Conservation (phyloP, 768 basidiomycete genomes). For the Nidularia sp. region DNA sequence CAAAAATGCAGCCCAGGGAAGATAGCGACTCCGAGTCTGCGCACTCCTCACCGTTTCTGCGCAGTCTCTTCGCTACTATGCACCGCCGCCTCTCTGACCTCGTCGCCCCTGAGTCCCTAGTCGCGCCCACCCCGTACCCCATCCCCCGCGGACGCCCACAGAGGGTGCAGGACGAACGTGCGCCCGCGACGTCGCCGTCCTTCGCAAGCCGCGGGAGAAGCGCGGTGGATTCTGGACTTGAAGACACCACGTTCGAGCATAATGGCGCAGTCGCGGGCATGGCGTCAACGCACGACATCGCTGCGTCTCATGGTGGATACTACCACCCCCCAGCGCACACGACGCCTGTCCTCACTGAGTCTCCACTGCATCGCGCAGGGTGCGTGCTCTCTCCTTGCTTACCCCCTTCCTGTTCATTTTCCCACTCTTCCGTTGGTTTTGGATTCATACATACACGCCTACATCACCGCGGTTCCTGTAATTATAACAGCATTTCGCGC, state of each 20-base stretch:
- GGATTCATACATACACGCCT: background rate
- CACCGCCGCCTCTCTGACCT: constrained; percentile 21
- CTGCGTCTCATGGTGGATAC: too few species aligned
- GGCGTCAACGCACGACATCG: too few species aligned
- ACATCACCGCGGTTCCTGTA: background rate
- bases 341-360: constrained; percentile 20
- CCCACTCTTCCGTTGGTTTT: background rate
- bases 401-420: constrained; percentile 3
- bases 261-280: too few species aligned
- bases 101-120: constrained; percentile 6
- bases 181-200: too few species aligned
- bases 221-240: too few species aligned
- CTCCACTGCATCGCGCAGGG: constrained; percentile 51
- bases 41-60: background rate
- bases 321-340: too few species aligned
- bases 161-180: too few species aligned
- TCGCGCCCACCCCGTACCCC: too few species aligned
- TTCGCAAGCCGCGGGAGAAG: too few species aligned
- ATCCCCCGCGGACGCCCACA: too few species aligned
- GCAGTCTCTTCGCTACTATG: constrained; percentile 16
- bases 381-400: constrained; percentile 23
- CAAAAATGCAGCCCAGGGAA: background rate
- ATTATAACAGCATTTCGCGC: constrained; percentile 8
- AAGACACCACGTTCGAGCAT: too few species aligned
- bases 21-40: background rate